A percentile compares a stretch with the other conserved stretches of the same genome.
These are phyloP conservation scores for Trichothecium roseum DNA, from an alignment of 2,329 filamentous ascomycete genomes.

Conservation along the genomic window DNA sequence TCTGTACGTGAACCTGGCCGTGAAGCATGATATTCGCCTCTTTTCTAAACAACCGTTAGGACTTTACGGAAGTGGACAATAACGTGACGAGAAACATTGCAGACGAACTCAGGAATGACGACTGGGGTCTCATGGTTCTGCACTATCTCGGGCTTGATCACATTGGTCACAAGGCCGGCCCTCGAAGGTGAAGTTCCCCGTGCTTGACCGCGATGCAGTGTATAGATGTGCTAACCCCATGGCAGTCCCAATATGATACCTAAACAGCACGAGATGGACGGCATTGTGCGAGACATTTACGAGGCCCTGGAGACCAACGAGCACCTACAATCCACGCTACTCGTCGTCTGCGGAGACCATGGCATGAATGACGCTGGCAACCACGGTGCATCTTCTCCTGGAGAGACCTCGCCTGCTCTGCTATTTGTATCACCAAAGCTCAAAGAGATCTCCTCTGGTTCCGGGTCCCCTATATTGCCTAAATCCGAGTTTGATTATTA, in stretches of 20 bases:
- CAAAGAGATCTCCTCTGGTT: slow-evolving; percentile 36
- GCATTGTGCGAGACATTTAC: slow-evolving; percentile 67
- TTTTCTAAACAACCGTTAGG: slow-evolving; percentile 37
- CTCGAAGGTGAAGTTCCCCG: slow-evolving; percentile 50
- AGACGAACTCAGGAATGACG: slow-evolving; percentile 60
- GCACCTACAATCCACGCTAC: slow-evolving; percentile 67
- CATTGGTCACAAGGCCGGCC: slow-evolving; percentile 93
- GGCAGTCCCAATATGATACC: slow-evolving; percentile 76
- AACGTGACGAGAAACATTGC: slow-evolving; percentile 91
- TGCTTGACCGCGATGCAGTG: background rate
- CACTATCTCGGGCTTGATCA: slow-evolving; percentile 95
- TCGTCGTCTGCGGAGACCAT: slow-evolving; percentile 87
- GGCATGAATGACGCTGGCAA: slow-evolving; percentile 99
- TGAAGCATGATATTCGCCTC: background rate
- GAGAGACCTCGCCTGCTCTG: slow-evolving; percentile 87
- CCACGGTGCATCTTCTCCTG: slow-evolving; percentile 85
- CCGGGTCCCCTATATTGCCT: slow-evolving; percentile 44
- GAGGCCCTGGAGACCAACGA: slow-evolving; percentile 57
- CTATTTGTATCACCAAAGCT: slow-evolving; percentile 86
- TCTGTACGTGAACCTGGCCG: slow-evolving; percentile 53
- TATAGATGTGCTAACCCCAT: slow-evolving; percentile 3
- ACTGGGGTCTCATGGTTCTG: slow-evolving; percentile 90
- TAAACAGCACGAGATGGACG: slow-evolving; percentile 92
- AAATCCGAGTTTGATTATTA: slow-evolving; percentile 76
- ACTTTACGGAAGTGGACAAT: slow-evolving; percentile 95